Evolutionary conservation across 2,329 filamentous ascomycete genomes (phyloP), one percentile per base, ranked within the genome.

Genomic region (Didymella keratinophila): DNA sequence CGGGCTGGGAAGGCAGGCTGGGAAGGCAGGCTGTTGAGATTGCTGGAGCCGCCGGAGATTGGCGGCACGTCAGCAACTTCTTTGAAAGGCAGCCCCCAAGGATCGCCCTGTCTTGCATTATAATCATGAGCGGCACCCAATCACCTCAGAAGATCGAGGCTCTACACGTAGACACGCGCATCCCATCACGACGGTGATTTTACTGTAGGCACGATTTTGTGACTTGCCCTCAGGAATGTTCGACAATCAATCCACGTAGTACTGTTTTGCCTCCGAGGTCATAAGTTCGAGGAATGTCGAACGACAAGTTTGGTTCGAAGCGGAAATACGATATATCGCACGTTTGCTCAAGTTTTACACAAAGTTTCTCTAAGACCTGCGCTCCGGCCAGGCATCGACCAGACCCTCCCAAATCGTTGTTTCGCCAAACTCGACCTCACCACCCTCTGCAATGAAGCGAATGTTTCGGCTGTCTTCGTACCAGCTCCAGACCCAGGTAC

Each of bases 401-500:
- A 67, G 42, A 0, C 66, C 64, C 46, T 67, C 64, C 56, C 62
- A 68, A 42, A 67, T 46, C 10, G 39, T 63, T 68, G 59, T 74
- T 18, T 68, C 77, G 43, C 55, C 46, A 42, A 69, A 49, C 28
- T 75, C 46, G 68, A 68, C 52, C 57, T 62, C 55, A 11, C 59
- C 44, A 4, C 58, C 44, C 16, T 52, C 47, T 43, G 49, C 39
- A 57, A 77, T 69, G 43, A 68, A 64, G 1, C 39, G 42, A 11
- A 70, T 50, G 20, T 63, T 37, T 20, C 45, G 62, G 32, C 66
- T 67, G 47, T 67, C 61, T 28, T 54, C 64, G 32, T 63, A 67
- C 66, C 74, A 80, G 30, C 56, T 64, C 77, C 78, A 72, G 49
- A 75, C 73, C 79, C 79, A 81, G 4, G 79, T 80, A 48, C 78